phyloP scores from a whole-genome alignment of 2,329 filamentous ascomycete species.

The Mariannaea elegans region DNA sequence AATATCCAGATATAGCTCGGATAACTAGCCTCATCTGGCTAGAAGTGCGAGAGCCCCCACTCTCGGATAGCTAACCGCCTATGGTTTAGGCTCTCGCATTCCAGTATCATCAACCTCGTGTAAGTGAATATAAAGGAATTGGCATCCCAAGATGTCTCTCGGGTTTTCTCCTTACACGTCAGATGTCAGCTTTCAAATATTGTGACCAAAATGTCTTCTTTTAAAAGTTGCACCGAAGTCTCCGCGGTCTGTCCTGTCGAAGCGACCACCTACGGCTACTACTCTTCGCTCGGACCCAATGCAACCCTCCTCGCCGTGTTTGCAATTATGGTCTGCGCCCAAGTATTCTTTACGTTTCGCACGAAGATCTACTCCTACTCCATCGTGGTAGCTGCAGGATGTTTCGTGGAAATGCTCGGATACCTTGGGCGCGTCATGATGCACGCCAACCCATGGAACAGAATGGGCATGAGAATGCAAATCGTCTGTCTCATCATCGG shows the following conservation, averaged over 20 bases:
- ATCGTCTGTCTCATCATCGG: conserved; percentile 52
- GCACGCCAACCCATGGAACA: conserved; percentile 50
- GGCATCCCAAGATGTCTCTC: neutral
- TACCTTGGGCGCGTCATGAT: conserved; percentile 52
- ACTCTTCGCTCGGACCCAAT: conserved; percentile 29
- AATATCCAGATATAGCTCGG: neutral
- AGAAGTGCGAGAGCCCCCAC: conserved; percentile 1
- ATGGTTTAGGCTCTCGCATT: neutral
- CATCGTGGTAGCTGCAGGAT: conserved; percentile 47
- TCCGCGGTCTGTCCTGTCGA: conserved; percentile 38
- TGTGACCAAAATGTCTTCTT: neutral
- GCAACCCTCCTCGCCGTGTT: conserved; percentile 48
- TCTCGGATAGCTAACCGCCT: neutral
- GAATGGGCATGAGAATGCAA: conserved; percentile 51
- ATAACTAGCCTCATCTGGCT: neutral
- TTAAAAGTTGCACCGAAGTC: conserved; percentile 27
- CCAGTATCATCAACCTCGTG: neutral
- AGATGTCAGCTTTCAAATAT: neutral
- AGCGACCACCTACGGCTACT: conserved; percentile 36
- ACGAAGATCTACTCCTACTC: conserved; percentile 52
- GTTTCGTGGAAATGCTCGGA: conserved; percentile 51
- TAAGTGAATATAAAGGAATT: neutral
- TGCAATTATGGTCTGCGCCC: conserved; percentile 43
- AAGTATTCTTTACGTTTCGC: conserved; percentile 44
- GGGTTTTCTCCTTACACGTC: neutral